Percentiles rank a stretch among this genome's conserved stretches.
Evolutionary conservation across 108 stramenopile genomes (phyloP).

Genomic region (Stephanodiscus triporus): DNA sequence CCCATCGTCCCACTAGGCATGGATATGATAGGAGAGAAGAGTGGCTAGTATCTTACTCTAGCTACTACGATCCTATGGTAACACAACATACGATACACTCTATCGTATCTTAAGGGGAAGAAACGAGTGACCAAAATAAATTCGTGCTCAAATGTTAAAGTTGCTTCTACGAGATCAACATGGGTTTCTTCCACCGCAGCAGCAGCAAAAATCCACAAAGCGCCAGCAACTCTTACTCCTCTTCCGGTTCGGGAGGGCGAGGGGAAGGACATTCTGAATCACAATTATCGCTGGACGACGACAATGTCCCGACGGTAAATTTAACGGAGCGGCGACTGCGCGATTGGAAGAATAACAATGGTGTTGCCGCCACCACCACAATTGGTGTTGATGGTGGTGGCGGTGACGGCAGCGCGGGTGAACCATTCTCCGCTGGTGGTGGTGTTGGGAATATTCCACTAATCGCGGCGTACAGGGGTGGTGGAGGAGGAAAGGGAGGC

Average conservation of each 20-base stretch:
- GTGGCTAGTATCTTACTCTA: too few relatives aligned
- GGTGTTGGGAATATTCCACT: too few relatives aligned
- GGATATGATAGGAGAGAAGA: too few relatives aligned
- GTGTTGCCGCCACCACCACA: background rate
- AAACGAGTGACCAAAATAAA: too few relatives aligned
- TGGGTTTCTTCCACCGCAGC: background rate
- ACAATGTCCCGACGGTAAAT: conserved; percentile 20
- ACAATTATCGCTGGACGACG: background rate
- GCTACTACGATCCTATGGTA: too few relatives aligned
- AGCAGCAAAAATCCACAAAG: conserved; percentile 11
- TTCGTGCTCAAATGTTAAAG: too few relatives aligned
- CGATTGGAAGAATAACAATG: conserved; percentile 30
- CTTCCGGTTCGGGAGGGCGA: background rate
- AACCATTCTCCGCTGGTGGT: background rate
- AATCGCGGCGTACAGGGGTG: background rate
- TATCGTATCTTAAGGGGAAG: too few relatives aligned
- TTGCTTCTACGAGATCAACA: too few relatives aligned
- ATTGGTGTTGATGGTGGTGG: background rate
- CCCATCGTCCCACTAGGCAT: too few relatives aligned
- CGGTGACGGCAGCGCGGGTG: conserved; percentile 4
- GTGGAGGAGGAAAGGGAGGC: conserved; percentile 3
- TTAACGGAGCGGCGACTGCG: conserved; percentile 33
- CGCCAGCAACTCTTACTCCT: conserved; percentile 5
- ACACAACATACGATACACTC: too few relatives aligned
- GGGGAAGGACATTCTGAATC: background rate